Conservation (phyloP, 1,139 yeast genomes). For the Groenewaldozyma auringiensis region DNA sequence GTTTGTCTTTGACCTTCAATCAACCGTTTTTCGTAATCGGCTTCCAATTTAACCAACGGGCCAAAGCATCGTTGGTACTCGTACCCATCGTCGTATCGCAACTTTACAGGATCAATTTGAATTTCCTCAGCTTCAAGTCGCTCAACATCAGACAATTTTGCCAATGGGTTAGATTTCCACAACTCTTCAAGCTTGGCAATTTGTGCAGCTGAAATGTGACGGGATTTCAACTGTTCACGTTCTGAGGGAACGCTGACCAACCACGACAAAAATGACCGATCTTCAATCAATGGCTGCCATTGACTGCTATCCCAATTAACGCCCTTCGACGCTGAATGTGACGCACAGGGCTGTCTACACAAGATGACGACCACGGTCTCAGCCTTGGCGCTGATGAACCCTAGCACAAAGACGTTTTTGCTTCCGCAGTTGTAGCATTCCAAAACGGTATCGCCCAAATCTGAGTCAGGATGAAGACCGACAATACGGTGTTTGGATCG, state of each 20-base stretch:
- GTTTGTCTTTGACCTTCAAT: conserved; percentile 77
- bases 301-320: conserved; percentile 77
- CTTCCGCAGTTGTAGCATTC: conserved; percentile 92
- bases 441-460: conserved; percentile 72
- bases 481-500: conserved; percentile 72
- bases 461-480: conserved; percentile 69
- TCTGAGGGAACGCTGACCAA: conserved; percentile 63
- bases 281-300: conserved; percentile 84
- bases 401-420: conserved; percentile 70
- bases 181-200: conserved; percentile 68
- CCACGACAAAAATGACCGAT: conserved; percentile 75
- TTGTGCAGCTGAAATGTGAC: conserved; percentile 53
- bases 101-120: conserved; percentile 59
- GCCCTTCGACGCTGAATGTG: conserved; percentile 42
- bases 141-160: conserved; percentile 45
- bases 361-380: conserved; percentile 82
- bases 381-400: conserved; percentile 81
- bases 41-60: conserved; percentile 74
- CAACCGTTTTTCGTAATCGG: conserved; percentile 65
- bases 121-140: conserved; percentile 48
- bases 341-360: conserved; percentile 85
- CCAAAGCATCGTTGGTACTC: conserved; percentile 83
- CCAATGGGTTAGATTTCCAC: conserved; percentile 68
- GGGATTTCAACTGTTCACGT: conserved; percentile 51
- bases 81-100: conserved; percentile 75